Base-by-base conservation (phyloP, 1,284 basidiomycete species). In the Lignosus rhinocerotis region DNA sequence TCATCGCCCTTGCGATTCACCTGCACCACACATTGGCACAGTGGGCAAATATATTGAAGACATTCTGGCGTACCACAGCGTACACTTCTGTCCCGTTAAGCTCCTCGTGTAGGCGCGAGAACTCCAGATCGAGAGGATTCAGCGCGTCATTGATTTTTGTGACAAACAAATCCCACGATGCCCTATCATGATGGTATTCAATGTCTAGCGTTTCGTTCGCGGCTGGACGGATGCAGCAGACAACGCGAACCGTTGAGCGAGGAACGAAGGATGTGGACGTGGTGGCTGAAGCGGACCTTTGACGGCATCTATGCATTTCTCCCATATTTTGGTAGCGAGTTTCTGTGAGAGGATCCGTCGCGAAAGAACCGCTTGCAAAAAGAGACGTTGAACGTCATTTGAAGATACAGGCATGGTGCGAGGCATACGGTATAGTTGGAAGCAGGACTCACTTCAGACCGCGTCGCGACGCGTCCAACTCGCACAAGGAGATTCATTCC, bases 1-100 rank as follows among this genome's bases (percentile, higher is more conserved):
- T 87, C 86, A 65, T 94, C 92, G 21, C 84, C 86, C 63, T 86
- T 89, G 11, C 80, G 76, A 69, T 94, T 94, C 32, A 91, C 84
- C 92, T 94, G 44, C 30, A 10, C 19, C 19, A 2, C 30, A 38
- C 34, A 19, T 30, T 25, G 25, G n/a, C 25, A 45, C 11, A 45
- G 43, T 45, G n/a, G 25, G 4, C 25, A 25, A 25, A 25, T 25
- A 25, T 25, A 25, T 25, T 25, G 25, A 25, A 25, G 25, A 25
- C 9, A n/a, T 39, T 12, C n/a, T 12, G 21, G 53, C 83, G 61
- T 60, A 92, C 90, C 63, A 93, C 69, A 3, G 82, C 83, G 65
- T 84, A 91, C 73, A 86, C 80, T 58, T 83, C 80, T 54, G 73
- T 76, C 12, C 88, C 89, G 9, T 79, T 82, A 31, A 75, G 71